phyloP scores from a whole-genome alignment of 768 basidiomycete genomes.

The Pulveroboletus sp. region DNA sequence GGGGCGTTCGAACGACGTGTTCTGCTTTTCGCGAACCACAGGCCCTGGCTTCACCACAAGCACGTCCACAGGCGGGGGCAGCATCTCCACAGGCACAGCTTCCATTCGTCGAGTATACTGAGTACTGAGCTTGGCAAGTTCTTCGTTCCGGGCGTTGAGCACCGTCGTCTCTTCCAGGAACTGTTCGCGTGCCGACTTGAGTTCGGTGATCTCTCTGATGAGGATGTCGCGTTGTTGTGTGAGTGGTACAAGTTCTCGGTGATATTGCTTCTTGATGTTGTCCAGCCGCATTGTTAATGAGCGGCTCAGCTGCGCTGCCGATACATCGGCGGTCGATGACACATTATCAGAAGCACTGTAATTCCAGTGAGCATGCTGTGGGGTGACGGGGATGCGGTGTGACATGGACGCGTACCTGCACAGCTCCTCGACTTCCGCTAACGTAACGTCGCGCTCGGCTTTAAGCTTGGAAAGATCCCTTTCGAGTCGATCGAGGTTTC shows the following conservation, averaged over 20 bases:
- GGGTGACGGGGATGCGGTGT: slow-evolving; percentile 1
- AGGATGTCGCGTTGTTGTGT: slow-evolving; percentile 78
- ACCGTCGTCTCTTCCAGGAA: slow-evolving; percentile 90
- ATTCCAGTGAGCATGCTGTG: slow-evolving; percentile 23
- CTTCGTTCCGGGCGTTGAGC: slow-evolving; percentile 88
- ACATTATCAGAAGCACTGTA: slow-evolving; percentile 26
- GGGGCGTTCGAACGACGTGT: slow-evolving; percentile 28
- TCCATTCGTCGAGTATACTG: slow-evolving; percentile 83
- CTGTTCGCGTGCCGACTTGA: slow-evolving; percentile 79
- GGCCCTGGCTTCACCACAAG: slow-evolving; percentile 7
- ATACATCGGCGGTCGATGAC: slow-evolving; percentile 33
- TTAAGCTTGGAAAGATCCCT: slow-evolving; percentile 81
- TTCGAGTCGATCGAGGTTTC: slow-evolving; percentile 75
- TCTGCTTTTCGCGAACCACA: slow-evolving; percentile 22
- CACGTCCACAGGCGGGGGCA: slow-evolving; percentile 9
- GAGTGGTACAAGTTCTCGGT: slow-evolving; percentile 80
- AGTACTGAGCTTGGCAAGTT: slow-evolving; percentile 81
- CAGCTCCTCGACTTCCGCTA: slow-evolving; percentile 93
- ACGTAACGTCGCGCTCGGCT: slow-evolving; percentile 84
- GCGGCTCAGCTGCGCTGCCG: slow-evolving; percentile 48
- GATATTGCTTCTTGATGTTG: slow-evolving; percentile 81
- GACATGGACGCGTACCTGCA: slow-evolving; percentile 59
- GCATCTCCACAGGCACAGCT: slow-evolving; percentile 15
- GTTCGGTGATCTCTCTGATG: slow-evolving; percentile 76
- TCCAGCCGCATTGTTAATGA: slow-evolving; percentile 85